Base-by-base conservation (phyloP, 1,139 yeast species). In the Wickerhamomyces sp. region DNA sequence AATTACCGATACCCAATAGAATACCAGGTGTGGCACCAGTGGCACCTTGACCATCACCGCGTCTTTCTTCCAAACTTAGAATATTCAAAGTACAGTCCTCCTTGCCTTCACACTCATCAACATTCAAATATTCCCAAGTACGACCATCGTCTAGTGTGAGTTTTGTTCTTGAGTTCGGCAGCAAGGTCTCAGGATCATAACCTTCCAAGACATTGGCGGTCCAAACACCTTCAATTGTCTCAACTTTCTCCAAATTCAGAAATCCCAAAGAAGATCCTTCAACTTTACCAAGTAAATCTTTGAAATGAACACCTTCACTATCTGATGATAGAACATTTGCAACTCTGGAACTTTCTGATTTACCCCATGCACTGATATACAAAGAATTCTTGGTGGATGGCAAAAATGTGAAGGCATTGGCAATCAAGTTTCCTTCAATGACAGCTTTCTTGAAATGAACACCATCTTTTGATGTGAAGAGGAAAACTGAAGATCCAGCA, bases 21-120 rank as follows among this genome's bases (percentile, higher is more conserved):
- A 87, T 73, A 17, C 89, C 93, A 0, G 95, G 88, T 0, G 87
- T 75, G 6, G 84, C 79, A 5, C 78, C 78, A 1, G 79, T 68
- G n/a, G 70, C 70, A 36, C 66, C 67, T 26, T 68, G 66, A 6
- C 82, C 81, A 35, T 68, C 69, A 14, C 84, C 83, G 37, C 68
- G 64, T 41, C 70, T 62, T 45, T 73, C 76, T 6, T 68, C 58
- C 3, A 74, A 58, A 36, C 72, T 61, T 35, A 75, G 54, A 8
- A 82, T 49, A 50, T 82, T 80, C 37, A 84, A 65, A 3, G 78
- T 67, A 49, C 89, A 80, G 11, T 64, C 61, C 2, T 62, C 64
- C 26, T 66, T 57, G 18, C 62, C 49, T 9, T 49, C 36, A 51
- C 82, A 75, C 7, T 62, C 59, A 5, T 64, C 69, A 29, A 75